These are phyloP conservation scores for Colletotrichum neosansevieriae DNA, from an alignment of 2,329 filamentous ascomycete species.

Conservation along the genomic window DNA sequence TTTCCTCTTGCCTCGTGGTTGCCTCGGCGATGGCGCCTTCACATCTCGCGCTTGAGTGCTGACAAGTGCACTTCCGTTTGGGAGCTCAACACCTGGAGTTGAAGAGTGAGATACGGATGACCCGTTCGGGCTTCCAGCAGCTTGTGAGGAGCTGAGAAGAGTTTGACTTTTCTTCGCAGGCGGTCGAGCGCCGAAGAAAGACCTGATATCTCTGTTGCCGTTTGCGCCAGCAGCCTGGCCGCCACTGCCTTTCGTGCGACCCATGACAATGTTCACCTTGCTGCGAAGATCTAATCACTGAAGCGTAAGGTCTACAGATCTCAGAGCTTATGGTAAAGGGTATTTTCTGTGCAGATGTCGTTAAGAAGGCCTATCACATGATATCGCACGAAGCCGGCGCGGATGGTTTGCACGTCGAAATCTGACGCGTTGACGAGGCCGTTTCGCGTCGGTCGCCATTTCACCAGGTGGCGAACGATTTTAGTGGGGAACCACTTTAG, in stretches of 20 bases:
- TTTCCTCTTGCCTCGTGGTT: constrained; percentile 1
- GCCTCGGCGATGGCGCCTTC: constrained; percentile 9
- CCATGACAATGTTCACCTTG: constrained; percentile 17
- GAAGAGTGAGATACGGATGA: neutral
- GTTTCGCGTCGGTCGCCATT: constrained; percentile 29
- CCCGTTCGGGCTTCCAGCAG: neutral
- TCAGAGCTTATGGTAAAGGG: neutral
- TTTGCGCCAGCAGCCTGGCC: constrained; percentile 22
- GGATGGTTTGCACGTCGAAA: constrained; percentile 21
- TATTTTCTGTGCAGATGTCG: neutral
- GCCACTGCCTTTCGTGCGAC: constrained; percentile 24
- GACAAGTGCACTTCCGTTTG: neutral
- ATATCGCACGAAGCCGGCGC: constrained; percentile 4
- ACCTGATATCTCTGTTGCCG: constrained; percentile 32
- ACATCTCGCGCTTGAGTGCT: neutral
- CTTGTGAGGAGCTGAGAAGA: constrained; percentile 7
- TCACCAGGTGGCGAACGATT: constrained; percentile 8
- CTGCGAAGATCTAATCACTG: neutral
- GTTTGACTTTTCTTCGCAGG: constrained; percentile 4
- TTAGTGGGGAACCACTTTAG: constrained; percentile 34
- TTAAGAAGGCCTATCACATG: constrained; percentile 25
- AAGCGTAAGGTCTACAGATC: neutral
- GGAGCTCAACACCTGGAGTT: neutral
- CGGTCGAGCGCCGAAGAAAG: constrained; percentile 17
- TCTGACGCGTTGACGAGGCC: constrained; percentile 29